Conservation (phyloP, 2,329 filamentous ascomycete genomes). For the Harringtonia lauricola region DNA sequence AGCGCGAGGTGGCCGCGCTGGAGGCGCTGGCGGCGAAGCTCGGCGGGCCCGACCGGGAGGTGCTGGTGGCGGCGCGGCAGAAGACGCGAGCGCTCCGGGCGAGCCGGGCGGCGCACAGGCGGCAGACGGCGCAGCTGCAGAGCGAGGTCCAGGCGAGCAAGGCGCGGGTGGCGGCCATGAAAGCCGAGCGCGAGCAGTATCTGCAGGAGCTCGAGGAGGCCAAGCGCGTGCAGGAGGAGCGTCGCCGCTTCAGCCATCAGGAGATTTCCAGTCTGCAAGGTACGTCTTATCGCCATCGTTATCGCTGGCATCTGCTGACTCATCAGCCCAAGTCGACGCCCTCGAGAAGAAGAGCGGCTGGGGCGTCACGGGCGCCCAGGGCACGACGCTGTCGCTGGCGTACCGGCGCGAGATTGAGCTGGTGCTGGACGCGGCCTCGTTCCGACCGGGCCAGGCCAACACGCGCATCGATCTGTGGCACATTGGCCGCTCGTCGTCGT, state of each 20-base stretch:
- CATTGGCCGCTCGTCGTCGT: constrained; percentile 46
- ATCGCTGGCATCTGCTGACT: not conserved
- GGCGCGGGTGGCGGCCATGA: constrained; percentile 47
- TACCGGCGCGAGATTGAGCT: constrained; percentile 64
- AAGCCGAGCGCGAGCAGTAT: constrained; percentile 57
- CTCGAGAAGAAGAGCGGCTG: constrained; percentile 60
- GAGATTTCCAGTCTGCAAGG: constrained; percentile 75
- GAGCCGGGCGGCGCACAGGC: constrained; percentile 60
- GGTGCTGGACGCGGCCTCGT: constrained; percentile 56
- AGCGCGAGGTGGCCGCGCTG: constrained; percentile 54
- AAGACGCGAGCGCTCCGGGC: constrained; percentile 53
- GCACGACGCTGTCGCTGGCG: constrained; percentile 57
- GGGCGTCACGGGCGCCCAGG: constrained; percentile 55
- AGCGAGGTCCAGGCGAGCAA: constrained; percentile 58
- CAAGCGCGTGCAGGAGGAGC: constrained; percentile 76
- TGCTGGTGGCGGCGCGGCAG: constrained; percentile 63
- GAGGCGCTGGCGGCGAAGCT: constrained; percentile 64
- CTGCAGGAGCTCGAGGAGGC: constrained; percentile 68
- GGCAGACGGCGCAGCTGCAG: constrained; percentile 54
- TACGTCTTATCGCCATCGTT: constrained; percentile 27
- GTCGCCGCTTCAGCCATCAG: constrained; percentile 73
- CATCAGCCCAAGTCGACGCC: constrained; percentile 52
- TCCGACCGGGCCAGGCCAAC: constrained; percentile 35
- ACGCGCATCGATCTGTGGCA: constrained; percentile 59
- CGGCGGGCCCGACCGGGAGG: constrained; percentile 69